Evolutionary conservation across 2,329 filamentous ascomycete genomes (phyloP).

Genomic region (Hypoxylon sp.): DNA sequence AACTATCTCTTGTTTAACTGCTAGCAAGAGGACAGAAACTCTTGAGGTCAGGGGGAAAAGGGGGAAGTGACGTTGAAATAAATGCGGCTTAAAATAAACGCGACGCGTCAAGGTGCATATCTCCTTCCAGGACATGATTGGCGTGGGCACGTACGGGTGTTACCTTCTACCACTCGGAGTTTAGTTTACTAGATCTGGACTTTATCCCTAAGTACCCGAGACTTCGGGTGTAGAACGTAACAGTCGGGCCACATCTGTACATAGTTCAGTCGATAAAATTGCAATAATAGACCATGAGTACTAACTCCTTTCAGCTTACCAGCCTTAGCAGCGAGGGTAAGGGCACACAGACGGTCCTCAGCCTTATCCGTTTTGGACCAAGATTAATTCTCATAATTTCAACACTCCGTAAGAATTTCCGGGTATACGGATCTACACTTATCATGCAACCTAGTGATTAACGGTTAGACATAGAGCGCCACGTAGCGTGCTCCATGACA

Average conservation of each 20-base stretch:
- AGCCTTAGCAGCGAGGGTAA: neutral
- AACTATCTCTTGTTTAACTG: neutral
- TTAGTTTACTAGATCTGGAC: slow-evolving; percentile 3
- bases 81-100: slow-evolving; percentile 3
- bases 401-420: neutral
- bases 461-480: neutral
- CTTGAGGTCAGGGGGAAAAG: neutral
- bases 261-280: neutral
- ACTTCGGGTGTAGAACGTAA: slow-evolving; percentile 3
- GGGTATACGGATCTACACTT: neutral
- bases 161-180: neutral
- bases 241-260: neutral
- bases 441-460: neutral
- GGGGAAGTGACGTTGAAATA: slow-evolving; percentile 19
- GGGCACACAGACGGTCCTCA: neutral
- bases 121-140: neutral
- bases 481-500: neutral
- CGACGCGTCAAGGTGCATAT: neutral
- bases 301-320: neutral
- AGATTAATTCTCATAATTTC: neutral
- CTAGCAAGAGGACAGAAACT: neutral
- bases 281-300: neutral
- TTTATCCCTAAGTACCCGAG: slow-evolving; percentile 7
- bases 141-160: neutral
- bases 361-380: neutral